Evolutionary conservation across 345 rosid species (phyloP), one percentile per base, ranked within the genome.

Genomic region (Citrus australasica): DNA sequence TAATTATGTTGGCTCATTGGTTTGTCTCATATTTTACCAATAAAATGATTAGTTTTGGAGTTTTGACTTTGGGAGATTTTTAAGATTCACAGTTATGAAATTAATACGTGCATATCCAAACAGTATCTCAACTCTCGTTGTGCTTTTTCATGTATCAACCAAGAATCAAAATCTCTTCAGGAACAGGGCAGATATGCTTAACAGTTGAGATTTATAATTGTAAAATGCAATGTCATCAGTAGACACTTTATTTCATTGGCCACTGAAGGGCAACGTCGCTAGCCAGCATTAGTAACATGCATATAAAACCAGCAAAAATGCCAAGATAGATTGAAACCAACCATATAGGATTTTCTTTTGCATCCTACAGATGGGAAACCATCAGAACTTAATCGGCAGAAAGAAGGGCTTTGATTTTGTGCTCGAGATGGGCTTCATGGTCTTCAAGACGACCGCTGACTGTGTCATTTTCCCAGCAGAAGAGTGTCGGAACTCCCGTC

Each of bases 401-500:
- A 62, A 95, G 67, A 64, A 95, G 93, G 16, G 87, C 82, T 10
- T 78, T 72, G 78, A 95, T 92, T 74, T 93, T 89, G 85, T 69
- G 76, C 35, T 90, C 87, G 16, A 93, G 75, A 64, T 93, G 97
- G 66, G 98, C 98, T 81, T 92, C 97, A 66, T 92, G 82, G 78
- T 95, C 98, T 71, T 92, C 93, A 17, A 95, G 93, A 27, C 93
- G 93, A 16, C 88, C 93, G 37, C 79, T 83, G 60, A 90, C 66
- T 13, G 82, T 51, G 24, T 87, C 86, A 62, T 88, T 86, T 59
- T 95, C 91, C 91, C 92, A 95, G 58, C 84, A 85, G 69, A 92
- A 42, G 71, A 93, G 88, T 1, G 99, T 95, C 0, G 98, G 99
- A 9, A 93, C 97, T 77, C 97, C 98, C 0, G 84, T 89, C 24